Evolutionary conservation across 345 rosid species (phyloP).

Genomic region (Acer yangbiense): DNA sequence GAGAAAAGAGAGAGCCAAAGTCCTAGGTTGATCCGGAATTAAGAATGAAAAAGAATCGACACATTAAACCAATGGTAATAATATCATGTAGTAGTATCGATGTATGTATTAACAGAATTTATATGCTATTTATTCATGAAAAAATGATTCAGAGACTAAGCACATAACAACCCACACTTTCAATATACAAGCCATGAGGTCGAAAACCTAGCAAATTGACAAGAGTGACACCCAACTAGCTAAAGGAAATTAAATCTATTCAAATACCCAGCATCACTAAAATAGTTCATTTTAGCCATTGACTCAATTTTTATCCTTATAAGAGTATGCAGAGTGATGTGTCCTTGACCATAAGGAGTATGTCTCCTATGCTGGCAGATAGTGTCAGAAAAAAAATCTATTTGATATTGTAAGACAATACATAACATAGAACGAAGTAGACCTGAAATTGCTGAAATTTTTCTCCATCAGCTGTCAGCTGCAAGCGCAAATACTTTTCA

Average conservation of each 20-base stretch:
- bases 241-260: conserved; percentile 1
- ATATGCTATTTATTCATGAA: neutral
- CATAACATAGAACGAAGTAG: conserved; percentile 10
- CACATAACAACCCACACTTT: neutral
- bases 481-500: conserved; percentile 81
- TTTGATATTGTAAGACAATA: neutral
- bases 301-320: neutral
- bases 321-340: neutral
- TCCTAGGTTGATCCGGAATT: neutral
- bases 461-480: conserved; percentile 90
- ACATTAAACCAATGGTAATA: neutral
- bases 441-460: conserved; percentile 98
- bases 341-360: neutral
- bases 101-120: neutral
- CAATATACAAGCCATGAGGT: neutral
- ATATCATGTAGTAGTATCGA: neutral
- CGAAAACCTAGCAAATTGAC: neutral
- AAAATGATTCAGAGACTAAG: neutral
- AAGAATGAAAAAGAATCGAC: neutral
- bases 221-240: neutral
- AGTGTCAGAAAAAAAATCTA: neutral
- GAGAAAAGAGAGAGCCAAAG: neutral
- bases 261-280: neutral
- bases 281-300: neutral
- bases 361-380: neutral